A percentile compares a stretch with the other conserved stretches of the same genome.
These are phyloP conservation scores for Tephrocybe rancida DNA, from an alignment of 768 basidiomycete species.

Conservation along the genomic window DNA sequence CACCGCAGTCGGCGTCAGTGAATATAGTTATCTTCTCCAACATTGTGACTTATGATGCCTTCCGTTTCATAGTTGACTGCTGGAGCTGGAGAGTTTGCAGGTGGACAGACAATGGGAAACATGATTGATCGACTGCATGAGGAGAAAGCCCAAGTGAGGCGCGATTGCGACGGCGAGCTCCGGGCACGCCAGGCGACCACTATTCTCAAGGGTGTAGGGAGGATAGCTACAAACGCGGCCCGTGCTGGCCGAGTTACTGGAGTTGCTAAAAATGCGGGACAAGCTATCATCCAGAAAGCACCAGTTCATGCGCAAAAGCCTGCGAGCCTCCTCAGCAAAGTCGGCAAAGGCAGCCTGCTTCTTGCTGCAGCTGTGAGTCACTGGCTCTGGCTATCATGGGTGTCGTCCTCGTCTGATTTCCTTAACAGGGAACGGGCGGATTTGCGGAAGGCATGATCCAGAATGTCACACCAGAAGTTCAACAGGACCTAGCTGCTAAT, in stretches of 20 bases:
- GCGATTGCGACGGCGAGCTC: neutral
- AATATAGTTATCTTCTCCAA: too few relatives aligned
- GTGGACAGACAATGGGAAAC: neutral
- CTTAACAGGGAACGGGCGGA: neutral
- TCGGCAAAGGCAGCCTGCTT: neutral
- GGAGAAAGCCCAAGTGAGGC: neutral
- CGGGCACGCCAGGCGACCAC: neutral
- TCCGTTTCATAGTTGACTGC: too few relatives aligned
- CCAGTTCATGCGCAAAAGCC: neutral
- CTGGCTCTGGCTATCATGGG: too few relatives aligned
- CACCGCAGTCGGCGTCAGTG: too few relatives aligned
- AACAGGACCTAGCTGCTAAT: neutral
- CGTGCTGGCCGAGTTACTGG: neutral
- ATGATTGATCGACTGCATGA: neutral
- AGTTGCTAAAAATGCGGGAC: neutral
- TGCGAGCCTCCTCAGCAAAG: neutral
- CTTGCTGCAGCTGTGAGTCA: neutral
- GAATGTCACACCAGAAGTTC: neutral
- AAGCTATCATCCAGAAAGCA: neutral
- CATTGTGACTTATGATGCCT: too few relatives aligned
- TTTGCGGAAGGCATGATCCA: conserved; percentile 2
- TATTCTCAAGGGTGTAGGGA: neutral
- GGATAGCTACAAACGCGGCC: neutral
- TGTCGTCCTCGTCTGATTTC: too few relatives aligned
- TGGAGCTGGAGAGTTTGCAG: neutral